phyloP scores from a whole-genome alignment of 148 eudicot genomes.

The Agrostemma githago region DNA sequence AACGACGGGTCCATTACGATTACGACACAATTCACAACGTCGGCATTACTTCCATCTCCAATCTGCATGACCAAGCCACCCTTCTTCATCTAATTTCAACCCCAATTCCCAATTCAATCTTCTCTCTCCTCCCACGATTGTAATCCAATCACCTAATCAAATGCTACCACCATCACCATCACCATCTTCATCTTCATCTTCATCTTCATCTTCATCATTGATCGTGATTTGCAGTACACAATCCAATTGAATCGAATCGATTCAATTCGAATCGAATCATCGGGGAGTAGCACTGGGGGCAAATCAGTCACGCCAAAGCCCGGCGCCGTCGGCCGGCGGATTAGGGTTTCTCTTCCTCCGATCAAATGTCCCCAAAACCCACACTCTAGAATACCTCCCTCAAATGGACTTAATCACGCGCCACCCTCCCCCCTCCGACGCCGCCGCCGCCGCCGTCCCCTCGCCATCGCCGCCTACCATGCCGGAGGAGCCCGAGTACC shows the following conservation, averaged over 20 bases:
- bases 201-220: too few relatives aligned
- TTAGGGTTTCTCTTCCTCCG: conserved; percentile 67
- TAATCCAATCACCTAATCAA: background rate
- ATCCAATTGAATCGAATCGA: too few relatives aligned
- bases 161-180: too few relatives aligned
- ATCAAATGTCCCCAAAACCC: conserved; percentile 62
- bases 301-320: conserved; percentile 88
- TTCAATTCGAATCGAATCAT: too few relatives aligned
- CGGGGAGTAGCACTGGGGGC: conserved; percentile 84
- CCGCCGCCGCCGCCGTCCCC: conserved; percentile 20
- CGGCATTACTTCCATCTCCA: too few relatives aligned
- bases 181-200: background rate
- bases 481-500: conserved; percentile 81
- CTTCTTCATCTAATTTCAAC: background rate
- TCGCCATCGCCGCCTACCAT: conserved; percentile 30
- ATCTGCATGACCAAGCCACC: too few relatives aligned
- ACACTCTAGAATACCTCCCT: conserved; percentile 76
- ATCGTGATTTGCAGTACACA: too few relatives aligned
- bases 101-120: background rate
- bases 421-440: conserved; percentile 32
- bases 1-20: too few relatives aligned
- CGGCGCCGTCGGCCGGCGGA: conserved; percentile 50
- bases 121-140: background rate
- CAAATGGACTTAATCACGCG: conserved; percentile 87
- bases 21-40: too few relatives aligned